Base-by-base conservation (phyloP, 2,329 filamentous ascomycete genomes). In the Cercospora nicotianae region DNA sequence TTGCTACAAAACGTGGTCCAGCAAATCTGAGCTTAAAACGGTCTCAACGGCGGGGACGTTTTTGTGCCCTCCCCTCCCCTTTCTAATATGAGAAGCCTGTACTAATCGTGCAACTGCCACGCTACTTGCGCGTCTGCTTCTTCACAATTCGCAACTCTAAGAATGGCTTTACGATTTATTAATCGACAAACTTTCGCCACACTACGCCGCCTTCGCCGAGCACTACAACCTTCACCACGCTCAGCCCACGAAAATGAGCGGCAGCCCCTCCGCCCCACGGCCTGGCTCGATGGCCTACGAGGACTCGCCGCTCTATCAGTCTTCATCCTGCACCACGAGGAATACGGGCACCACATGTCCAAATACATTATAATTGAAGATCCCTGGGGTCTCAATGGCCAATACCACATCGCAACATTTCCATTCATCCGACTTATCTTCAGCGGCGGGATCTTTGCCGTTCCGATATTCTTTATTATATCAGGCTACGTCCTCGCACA, bases 291-390 rank as follows among this genome's bases (percentile, higher is more conserved):
- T 72, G 89, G 89, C 13, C 79, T 91, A 7, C 81, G 89, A 72
- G 89, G 89, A 2, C 89, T 90, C 70, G 88, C 88, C 5, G 87
- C 89, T 3, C 82, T 91, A 31, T 75, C 90, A n/a, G 89, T 91
- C 16, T 91, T 90, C 76, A 81, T 84, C 72, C 86, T 89, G 64
- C 87, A 90, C 75, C 83, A 89, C 76, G 77, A 85, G 70, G 77
- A 79, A 45, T 80, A 80, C 48, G 61, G 71, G 8, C 42, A 48
- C 18, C 4, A 48, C 42, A 48, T 48, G 42, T 18, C 42, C 1
- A 18, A 18, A 20, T 48, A 48, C 18, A 20, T 48, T 4, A 77
- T 81, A 1, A 79, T 88, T n/a, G 85, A 88, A 72, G 83, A 84
- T 55, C 82, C 82, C 7, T 90, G 82, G 69, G 83, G 85, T 42